phyloP scores from a whole-genome alignment of 176 grass and related monocot species.

The Phragmites australis region DNA sequence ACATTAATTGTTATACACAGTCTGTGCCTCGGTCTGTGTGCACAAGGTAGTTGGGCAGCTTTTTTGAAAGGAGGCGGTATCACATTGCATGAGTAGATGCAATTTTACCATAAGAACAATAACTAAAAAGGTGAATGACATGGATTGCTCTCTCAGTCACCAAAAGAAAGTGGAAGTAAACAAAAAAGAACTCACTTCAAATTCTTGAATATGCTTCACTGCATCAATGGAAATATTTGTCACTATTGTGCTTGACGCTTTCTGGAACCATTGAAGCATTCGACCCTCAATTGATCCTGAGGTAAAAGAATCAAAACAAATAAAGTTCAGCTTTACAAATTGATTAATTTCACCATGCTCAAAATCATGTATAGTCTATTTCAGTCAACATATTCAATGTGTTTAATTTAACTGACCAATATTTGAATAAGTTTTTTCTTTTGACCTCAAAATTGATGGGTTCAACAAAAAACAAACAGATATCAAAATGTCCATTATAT shows the following conservation, averaged over 20 bases:
- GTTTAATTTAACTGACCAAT: neutral
- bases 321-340: slow-evolving; percentile 14
- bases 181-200: slow-evolving; percentile 62
- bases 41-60: slow-evolving; percentile 1
- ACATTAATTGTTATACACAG: neutral
- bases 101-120: slow-evolving; percentile 1
- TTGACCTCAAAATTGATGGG: neutral
- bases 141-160: slow-evolving; percentile 8
- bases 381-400: slow-evolving; percentile 22
- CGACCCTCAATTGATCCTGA: slow-evolving; percentile 63
- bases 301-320: slow-evolving; percentile 34
- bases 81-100: neutral
- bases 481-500: neutral
- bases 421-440: neutral
- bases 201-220: slow-evolving; percentile 60
- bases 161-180: slow-evolving; percentile 13
- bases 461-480: slow-evolving; percentile 8
- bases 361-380: slow-evolving; percentile 8
- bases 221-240: slow-evolving; percentile 69
- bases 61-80: neutral
- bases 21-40: neutral
- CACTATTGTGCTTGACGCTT: slow-evolving; percentile 64
- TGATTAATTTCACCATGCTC: neutral
- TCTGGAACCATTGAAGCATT: slow-evolving; percentile 78
- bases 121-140: neutral